phyloP scores from a whole-genome alignment of 1,284 basidiomycete genomes.

The Anthracocystis setariae region DNA sequence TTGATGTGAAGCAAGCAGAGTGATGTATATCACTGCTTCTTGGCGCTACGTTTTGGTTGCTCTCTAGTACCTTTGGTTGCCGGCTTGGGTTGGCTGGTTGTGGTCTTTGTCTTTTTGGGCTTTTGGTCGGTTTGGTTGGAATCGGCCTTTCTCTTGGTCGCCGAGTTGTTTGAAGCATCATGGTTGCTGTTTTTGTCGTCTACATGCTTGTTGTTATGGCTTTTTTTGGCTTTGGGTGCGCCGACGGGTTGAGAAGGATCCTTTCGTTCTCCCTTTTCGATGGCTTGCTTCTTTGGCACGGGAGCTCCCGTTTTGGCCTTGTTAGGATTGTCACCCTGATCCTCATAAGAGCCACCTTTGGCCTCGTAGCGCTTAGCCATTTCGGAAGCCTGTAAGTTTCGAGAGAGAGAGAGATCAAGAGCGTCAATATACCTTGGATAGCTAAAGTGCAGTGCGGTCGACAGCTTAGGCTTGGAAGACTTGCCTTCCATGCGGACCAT shows the following conservation, averaged over 20 bases:
- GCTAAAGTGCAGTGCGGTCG: neutral
- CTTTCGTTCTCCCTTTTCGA: conserved; percentile 45
- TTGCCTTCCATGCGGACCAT: conserved; percentile 69
- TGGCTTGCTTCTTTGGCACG: conserved; percentile 65
- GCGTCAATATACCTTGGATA: neutral
- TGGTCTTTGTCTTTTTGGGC: conserved; percentile 13
- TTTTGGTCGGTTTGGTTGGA: conserved; percentile 6
- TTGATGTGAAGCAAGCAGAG: no score
- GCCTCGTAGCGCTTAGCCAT: conserved; percentile 69
- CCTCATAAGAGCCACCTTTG: conserved; percentile 69
- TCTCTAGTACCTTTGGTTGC: conserved; percentile 27
- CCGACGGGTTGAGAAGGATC: conserved; percentile 34
- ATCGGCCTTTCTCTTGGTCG: conserved; percentile 24
- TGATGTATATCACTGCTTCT: conserved; percentile 22
- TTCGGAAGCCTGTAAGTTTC: conserved; percentile 63
- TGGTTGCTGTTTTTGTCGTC: conserved; percentile 8
- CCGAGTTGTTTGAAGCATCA: conserved; percentile 8
- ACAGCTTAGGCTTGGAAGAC: neutral
- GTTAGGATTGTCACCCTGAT: conserved; percentile 69
- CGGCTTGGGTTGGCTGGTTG: conserved; percentile 21
- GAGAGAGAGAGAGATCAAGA: neutral
- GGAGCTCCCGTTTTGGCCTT: conserved; percentile 69
- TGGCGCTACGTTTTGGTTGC: conserved; percentile 44
- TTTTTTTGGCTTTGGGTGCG: conserved; percentile 26
- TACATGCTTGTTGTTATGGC: conserved; percentile 3